phyloP scores from a whole-genome alignment of 768 basidiomycete species.

The Lentinula edodes region DNA sequence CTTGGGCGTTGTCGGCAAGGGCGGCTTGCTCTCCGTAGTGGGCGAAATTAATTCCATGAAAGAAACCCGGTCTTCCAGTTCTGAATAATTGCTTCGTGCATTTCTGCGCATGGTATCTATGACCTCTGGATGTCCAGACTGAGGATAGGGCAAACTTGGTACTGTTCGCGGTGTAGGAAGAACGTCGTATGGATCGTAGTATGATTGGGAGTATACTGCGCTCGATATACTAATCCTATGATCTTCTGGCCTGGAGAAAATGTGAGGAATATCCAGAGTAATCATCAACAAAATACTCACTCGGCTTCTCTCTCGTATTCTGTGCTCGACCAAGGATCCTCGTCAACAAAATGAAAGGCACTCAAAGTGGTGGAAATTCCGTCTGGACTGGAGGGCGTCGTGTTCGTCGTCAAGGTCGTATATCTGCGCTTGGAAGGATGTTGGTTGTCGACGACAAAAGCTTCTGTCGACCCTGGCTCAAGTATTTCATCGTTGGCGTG shows the following conservation, averaged over 20 bases:
- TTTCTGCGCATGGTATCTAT: neutral
- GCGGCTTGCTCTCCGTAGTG: conserved; percentile 26
- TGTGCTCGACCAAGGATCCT: conserved; percentile 30
- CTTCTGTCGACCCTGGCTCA: conserved; percentile 3
- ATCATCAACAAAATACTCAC: neutral
- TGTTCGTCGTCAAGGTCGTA: conserved; percentile 3
- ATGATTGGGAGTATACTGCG: conserved; percentile 32
- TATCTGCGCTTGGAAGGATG: neutral
- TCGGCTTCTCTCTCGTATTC: neutral
- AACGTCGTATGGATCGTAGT: conserved; percentile 19
- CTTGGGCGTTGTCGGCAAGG: conserved; percentile 41
- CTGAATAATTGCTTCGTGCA: neutral
- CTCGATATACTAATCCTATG: conserved; percentile 37
- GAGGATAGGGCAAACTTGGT: neutral
- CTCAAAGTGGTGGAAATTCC: neutral
- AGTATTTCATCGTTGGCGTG: neutral
- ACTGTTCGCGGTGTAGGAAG: conserved; percentile 1
- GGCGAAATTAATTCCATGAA: conserved; percentile 44
- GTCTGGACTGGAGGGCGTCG: neutral
- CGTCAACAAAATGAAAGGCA: conserved; percentile 14
- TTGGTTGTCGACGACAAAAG: neutral
- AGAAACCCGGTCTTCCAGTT: conserved; percentile 18
- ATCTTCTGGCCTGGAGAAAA: conserved; percentile 20
- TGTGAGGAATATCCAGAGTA: neutral
- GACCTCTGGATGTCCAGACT: neutral